A percentile compares a stretch with the other conserved stretches of the same genome.
These are phyloP conservation scores for Lolium rigidum DNA, from an alignment of 176 grass and related monocot species.

Conservation along the genomic window DNA sequence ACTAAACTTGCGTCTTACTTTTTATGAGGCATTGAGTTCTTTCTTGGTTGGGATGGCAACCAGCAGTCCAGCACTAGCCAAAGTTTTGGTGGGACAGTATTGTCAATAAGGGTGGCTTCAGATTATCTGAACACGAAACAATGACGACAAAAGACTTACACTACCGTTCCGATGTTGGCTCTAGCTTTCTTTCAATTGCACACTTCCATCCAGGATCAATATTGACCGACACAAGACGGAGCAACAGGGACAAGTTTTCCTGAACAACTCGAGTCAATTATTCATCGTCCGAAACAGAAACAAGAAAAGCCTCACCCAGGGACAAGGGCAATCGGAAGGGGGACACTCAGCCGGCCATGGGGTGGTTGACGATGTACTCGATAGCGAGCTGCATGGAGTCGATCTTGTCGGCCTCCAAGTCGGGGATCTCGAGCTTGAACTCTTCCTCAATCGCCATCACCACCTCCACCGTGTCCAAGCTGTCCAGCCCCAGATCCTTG, in stretches of 20 bases:
- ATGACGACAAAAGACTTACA: no score
- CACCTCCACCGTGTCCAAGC: slow-evolving; percentile 82
- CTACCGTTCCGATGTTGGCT: no score
- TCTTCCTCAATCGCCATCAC: slow-evolving; percentile 88
- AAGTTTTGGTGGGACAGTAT: no score
- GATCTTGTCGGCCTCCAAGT: slow-evolving; percentile 72
- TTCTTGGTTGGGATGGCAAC: no score
- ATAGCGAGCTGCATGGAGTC: slow-evolving; percentile 73
- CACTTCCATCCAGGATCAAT: slow-evolving; percentile 38
- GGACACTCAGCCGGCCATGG: slow-evolving; percentile 57
- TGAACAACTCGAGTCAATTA: slow-evolving; percentile 47
- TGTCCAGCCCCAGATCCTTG: slow-evolving; percentile 80
- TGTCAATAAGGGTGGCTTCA: no score
- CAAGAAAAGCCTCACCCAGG: slow-evolving; percentile 39
- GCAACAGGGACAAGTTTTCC: slow-evolving; percentile 44
- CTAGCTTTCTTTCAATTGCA: not conserved
- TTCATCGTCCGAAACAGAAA: slow-evolving; percentile 41
- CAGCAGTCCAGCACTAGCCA: no score
- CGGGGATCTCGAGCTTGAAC: slow-evolving; percentile 90
- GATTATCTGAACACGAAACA: no score
- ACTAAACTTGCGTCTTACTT: no score
- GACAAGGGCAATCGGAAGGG: not conserved
- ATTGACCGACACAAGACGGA: not conserved
- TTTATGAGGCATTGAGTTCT: no score
- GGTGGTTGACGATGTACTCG: slow-evolving; percentile 76